Conservation (phyloP, 2,329 filamentous ascomycete genomes). For the Cercospora sesami region DNA sequence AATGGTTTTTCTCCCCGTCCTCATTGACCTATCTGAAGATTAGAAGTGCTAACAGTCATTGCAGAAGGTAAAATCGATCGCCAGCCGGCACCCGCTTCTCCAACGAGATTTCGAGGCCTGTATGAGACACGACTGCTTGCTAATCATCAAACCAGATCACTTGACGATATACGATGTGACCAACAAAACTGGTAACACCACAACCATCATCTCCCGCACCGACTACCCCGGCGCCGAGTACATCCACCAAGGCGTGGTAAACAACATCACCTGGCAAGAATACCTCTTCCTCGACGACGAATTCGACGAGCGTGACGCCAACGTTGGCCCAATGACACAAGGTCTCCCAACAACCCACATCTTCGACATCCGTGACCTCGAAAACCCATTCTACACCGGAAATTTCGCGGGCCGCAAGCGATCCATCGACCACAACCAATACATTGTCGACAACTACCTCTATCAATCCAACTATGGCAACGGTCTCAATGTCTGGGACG, state of each 20-base stretch:
- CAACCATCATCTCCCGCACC: conserved; percentile 49
- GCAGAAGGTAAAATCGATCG: background rate
- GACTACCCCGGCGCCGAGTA: conserved; percentile 52
- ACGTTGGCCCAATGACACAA: conserved; percentile 19
- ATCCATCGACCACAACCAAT: conserved; percentile 47
- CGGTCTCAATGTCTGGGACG: conserved; percentile 40
- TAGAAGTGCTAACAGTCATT: background rate
- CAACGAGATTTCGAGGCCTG: background rate
- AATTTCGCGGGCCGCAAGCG: conserved; percentile 39
- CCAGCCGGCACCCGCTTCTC: background rate
- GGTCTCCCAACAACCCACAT: conserved; percentile 47
- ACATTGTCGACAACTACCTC: conserved; percentile 40
- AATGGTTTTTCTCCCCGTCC: conserved; percentile 40
- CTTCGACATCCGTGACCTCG: conserved; percentile 51
- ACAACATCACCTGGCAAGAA: conserved; percentile 43
- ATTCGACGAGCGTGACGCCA: conserved; percentile 47
- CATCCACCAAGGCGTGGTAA: conserved; percentile 56
- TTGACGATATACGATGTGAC: conserved; percentile 50
- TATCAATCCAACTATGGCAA: conserved; percentile 44
- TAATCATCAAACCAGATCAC: conserved; percentile 36
- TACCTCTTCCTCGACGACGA: conserved; percentile 58
- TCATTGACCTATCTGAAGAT: background rate
- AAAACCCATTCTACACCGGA: conserved; percentile 44
- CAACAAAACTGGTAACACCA: conserved; percentile 42
- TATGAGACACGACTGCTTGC: background rate